Evolutionary conservation across 164 flowering plant genomes (phyloP).

Genomic region (Nymphaea colorata): DNA sequence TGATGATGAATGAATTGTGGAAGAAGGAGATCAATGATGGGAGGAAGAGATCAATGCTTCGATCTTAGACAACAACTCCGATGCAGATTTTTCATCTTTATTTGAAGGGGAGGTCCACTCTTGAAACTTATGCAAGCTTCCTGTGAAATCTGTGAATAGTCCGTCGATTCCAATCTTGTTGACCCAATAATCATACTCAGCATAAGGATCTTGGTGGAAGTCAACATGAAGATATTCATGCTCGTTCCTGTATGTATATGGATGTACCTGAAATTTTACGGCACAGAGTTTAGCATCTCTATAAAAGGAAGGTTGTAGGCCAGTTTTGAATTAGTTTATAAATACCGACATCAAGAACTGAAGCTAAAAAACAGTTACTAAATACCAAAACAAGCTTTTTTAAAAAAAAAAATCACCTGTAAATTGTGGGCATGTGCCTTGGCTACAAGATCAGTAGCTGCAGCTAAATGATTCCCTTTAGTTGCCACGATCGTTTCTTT

Average conservation of each 20-base stretch:
- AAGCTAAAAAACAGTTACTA: too few species aligned
- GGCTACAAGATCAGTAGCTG: constrained; percentile 82
- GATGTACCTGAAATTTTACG: constrained; percentile 66
- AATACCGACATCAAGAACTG: too few species aligned
- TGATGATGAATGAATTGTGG: too few species aligned
- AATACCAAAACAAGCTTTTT: too few species aligned
- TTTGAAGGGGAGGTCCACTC: constrained; percentile 40
- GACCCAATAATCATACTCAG: constrained; percentile 78
- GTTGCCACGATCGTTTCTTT: constrained; percentile 81
- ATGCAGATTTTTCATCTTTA: constrained; percentile 14
- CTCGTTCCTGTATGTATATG: constrained; percentile 85
- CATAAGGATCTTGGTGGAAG: constrained; percentile 75
- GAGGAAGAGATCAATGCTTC: constrained; percentile 12
- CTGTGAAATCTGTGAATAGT: constrained; percentile 91
- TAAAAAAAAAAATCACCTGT: constrained; percentile 41
- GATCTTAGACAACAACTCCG: constrained; percentile 40
- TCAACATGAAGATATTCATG: constrained; percentile 49
- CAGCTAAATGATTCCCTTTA: constrained; percentile 35
- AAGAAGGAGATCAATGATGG: too few species aligned
- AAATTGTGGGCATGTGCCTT: constrained; percentile 75
- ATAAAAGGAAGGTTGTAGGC: too few species aligned
- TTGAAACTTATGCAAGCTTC: constrained; percentile 70
- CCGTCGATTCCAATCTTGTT: constrained; percentile 79
- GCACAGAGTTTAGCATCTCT: too few species aligned
- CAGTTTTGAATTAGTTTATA: too few species aligned